Conservation (phyloP, 164 flowering plant species). For the Liriodendron chinense region DNA sequence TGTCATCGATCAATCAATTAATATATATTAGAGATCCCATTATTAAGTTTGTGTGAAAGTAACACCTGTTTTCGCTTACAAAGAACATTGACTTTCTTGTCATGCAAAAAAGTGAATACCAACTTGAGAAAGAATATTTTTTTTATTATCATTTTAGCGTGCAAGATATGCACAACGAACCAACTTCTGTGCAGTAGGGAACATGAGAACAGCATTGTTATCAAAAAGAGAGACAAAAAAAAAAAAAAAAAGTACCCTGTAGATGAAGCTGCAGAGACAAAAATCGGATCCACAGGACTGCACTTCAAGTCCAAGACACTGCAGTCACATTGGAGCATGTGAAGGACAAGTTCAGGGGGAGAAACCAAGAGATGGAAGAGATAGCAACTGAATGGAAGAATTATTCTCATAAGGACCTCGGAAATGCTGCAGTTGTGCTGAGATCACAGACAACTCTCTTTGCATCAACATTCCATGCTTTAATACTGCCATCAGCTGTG, state of each 20-base stretch:
- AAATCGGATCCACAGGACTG: slow-evolving; percentile 94
- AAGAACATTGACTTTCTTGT: no score
- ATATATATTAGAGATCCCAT: no score
- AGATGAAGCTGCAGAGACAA: slow-evolving; percentile 96
- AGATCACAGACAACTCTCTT: slow-evolving; percentile 98
- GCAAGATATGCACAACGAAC: neutral
- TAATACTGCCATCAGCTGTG: slow-evolving; percentile 88
- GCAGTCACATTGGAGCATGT: slow-evolving; percentile 25
- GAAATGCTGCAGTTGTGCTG: slow-evolving; percentile 65
- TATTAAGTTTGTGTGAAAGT: no score
- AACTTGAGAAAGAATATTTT: no score
- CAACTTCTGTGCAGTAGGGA: neutral
- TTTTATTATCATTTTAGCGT: no score
- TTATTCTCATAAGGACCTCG: slow-evolving; percentile 42
- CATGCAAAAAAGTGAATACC: no score
- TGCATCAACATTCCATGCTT: slow-evolving; percentile 99
- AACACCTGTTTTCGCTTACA: no score
- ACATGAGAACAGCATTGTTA: neutral
- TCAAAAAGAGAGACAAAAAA: neutral
- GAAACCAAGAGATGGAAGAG: neutral
- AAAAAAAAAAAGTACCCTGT: slow-evolving; percentile 40
- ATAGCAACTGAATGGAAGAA: neutral
- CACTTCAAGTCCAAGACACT: slow-evolving; percentile 90
- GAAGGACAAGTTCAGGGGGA: slow-evolving; percentile 4
- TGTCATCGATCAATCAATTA: no score